Evolutionary conservation across 2,329 filamentous ascomycete genomes (phyloP).

Genomic region (Curvularia eragrostidis): DNA sequence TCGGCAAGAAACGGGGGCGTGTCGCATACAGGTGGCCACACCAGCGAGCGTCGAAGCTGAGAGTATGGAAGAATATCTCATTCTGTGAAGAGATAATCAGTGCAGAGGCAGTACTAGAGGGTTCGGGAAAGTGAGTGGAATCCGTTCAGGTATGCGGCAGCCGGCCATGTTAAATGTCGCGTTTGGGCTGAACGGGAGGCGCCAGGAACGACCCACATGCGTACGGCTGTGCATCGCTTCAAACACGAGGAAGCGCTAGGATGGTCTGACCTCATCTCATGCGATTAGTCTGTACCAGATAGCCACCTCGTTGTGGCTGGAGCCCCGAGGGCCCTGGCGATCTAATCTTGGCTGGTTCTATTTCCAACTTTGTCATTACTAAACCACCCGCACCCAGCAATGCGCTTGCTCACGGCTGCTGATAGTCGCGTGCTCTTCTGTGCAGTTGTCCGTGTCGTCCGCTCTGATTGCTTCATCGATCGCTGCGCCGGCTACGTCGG

Average conservation of each 20-base stretch:
- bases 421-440: conserved; percentile 8
- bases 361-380: background rate
- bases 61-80: conserved; percentile 39
- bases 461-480: background rate
- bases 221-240: conserved; percentile 21
- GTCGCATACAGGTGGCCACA: conserved; percentile 39
- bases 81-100: conserved; percentile 18
- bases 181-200: conserved; percentile 2
- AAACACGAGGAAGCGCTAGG: conserved; percentile 17
- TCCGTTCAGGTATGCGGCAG: conserved; percentile 16
- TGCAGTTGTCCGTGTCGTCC: background rate
- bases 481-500: conserved; percentile 8
- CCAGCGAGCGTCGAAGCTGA: conserved; percentile 40
- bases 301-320: conserved; percentile 23
- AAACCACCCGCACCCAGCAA: background rate
- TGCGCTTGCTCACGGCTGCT: background rate
- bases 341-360: conserved; percentile 20
- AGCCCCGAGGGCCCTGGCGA: conserved; percentile 13
- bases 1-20: conserved; percentile 2
- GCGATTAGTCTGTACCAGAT: conserved; percentile 13
- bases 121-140: conserved; percentile 1
- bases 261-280: conserved; percentile 23
- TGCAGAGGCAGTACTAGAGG: conserved; percentile 4
- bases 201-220: conserved; percentile 1
- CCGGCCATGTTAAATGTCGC: conserved; percentile 21